Evolutionary conservation across 306 rosid genomes (phyloP).

Genomic region (Quercus robur): DNA sequence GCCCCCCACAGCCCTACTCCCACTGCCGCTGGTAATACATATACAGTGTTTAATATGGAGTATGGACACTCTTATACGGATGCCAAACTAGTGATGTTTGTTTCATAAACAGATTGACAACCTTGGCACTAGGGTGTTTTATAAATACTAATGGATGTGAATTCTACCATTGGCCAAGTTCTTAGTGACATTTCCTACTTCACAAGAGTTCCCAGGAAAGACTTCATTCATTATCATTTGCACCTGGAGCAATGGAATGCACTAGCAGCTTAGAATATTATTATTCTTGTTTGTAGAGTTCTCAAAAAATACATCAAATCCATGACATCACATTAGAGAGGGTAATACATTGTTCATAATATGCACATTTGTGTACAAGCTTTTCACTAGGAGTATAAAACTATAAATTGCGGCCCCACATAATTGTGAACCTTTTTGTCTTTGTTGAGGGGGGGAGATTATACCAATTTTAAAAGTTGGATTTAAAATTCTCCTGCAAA

Average conservation of each 20-base stretch:
- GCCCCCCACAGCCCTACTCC: too few relatives aligned
- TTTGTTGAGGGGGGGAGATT: too few relatives aligned
- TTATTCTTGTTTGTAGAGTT: not conserved
- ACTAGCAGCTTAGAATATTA: not conserved
- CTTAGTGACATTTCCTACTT: not conserved
- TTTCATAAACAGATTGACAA: too few relatives aligned
- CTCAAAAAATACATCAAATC: not conserved
- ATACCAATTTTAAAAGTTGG: conserved; percentile 15
- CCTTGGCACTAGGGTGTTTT: not conserved
- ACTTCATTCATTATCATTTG: not conserved
- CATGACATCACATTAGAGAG: not conserved
- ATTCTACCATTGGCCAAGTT: not conserved
- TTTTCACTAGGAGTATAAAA: not conserved
- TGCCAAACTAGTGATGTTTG: not conserved
- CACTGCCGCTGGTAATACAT: too few relatives aligned
- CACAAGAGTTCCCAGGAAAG: too few relatives aligned
- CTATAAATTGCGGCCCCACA: not conserved
- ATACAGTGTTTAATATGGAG: too few relatives aligned
- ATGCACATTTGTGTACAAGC: conserved; percentile 24
- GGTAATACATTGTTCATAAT: not conserved
- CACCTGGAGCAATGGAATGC: not conserved
- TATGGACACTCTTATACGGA: too few relatives aligned
- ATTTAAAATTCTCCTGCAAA: conserved; percentile 55
- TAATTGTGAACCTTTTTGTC: not conserved
- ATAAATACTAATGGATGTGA: not conserved